A percentile compares a stretch with the other conserved stretches of the same genome.
Conservation (phyloP, 2,329 filamentous ascomycete species). For the Aspergillus arachidicola region DNA sequence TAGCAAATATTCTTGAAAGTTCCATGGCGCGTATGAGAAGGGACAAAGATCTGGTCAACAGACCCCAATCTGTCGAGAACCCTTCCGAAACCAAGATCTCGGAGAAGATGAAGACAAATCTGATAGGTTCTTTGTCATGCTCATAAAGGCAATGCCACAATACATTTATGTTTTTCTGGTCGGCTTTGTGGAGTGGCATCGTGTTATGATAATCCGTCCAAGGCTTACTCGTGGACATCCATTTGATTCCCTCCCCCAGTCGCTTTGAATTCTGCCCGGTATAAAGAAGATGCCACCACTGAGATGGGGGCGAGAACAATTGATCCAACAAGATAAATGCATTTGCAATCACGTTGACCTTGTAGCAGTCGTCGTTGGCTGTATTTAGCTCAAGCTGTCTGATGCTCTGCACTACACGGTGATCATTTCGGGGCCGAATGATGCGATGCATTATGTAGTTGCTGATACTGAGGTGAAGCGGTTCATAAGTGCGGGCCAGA, state of each 20-base stretch:
- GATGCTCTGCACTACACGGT: not conserved
- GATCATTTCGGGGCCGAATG: not conserved
- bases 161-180: not conserved
- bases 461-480: not conserved
- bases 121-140: not conserved
- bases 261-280: not conserved
- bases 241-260: not conserved
- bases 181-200: not conserved
- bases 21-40: not conserved
- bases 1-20: not conserved
- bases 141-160: not conserved
- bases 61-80: not conserved
- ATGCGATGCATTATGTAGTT: conserved; percentile 1
- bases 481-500: not conserved
- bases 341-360: not conserved
- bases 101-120: not conserved
- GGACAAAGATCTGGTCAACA: not conserved
- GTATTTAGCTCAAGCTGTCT: not conserved
- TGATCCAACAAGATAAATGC: not conserved
- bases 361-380: not conserved
- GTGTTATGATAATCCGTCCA: not conserved
- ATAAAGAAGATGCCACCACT: not conserved
- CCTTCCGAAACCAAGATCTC: not conserved
- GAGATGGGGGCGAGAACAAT: not conserved
- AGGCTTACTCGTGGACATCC: not conserved